Evolutionary conservation across 1,284 basidiomycete species (phyloP), one percentile per base, ranked within the genome.

Genomic region (Vanrija humicola): DNA sequence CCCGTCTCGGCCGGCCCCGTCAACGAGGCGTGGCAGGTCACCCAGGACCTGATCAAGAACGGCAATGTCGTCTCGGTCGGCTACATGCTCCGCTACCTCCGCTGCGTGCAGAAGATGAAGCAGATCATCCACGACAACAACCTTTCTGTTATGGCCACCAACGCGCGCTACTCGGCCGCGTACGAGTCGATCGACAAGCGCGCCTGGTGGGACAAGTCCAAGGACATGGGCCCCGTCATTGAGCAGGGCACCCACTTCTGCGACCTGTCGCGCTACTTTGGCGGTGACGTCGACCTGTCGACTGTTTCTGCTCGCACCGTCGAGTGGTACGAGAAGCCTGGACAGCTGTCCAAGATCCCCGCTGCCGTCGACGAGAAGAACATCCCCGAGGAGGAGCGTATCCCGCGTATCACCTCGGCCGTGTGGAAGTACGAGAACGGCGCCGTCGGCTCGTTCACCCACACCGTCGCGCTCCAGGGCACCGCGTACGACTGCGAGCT

Each of bases 121-220:
- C 83, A 88, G 61, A 94, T 98, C 74, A 89, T 98, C 72, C 82
- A 91, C 69, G 92, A 95, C 61, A 96, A 97, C 76, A 84, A 93
- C 71, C 82, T 98, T 58, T 89, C 88, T n/a, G 93, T 98, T 56
- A 98, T 98, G 94, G 84, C 89, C 50, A 97, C 94, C 52, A 87
- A 94, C 65, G 94, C 93, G 9, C 88, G 94, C 61, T 98, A 98
- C 78, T 72, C 75, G 7, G 90, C 88, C 74, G 94, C 95, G 21
- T 97, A 96, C 72, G 85, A 91, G 76, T 80, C 85, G 21, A 93
- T 95, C 63, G 85, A 85, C 47, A 96, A 96, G 79, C 85, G 84
- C 5, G 90, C 93, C 66, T 96, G 96, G 95, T 98, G 96, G 96
- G 88, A 95, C 82, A 98, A 98, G 79, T 84, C 87, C 23, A 89